Percentiles rank a stretch among this genome's conserved stretches.
Evolutionary conservation across 2,329 filamentous ascomycete genomes (phyloP).

Genomic region (Fusarium incarnatum): DNA sequence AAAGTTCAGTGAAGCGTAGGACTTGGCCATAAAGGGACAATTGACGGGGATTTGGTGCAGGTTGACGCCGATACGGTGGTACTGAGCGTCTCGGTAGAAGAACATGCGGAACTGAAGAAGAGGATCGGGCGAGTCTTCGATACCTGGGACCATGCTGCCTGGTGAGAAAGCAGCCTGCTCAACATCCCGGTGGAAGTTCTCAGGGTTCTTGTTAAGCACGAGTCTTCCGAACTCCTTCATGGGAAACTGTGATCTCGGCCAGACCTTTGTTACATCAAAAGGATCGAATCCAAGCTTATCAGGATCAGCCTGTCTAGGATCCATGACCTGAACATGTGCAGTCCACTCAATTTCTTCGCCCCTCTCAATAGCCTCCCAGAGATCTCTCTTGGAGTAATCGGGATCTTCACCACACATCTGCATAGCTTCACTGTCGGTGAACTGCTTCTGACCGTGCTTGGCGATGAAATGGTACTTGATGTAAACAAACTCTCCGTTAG

Average conservation of each 20-base stretch:
- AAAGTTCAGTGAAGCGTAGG: conserved; percentile 12
- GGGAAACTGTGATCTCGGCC: neutral
- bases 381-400: conserved; percentile 8
- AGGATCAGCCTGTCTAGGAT: conserved; percentile 10
- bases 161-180: conserved; percentile 9
- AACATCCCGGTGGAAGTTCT: conserved; percentile 18
- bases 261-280: conserved; percentile 11
- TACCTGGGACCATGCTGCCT: conserved; percentile 9
- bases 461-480: conserved; percentile 21
- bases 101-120: conserved; percentile 20
- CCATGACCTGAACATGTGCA: conserved; percentile 9
- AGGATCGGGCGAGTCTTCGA: conserved; percentile 15
- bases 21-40: conserved; percentile 14
- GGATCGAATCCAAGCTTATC: conserved; percentile 9
- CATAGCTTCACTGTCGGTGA: conserved; percentile 10
- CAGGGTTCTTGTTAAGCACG: conserved; percentile 12
- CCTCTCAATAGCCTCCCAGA: conserved; percentile 14
- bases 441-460: conserved; percentile 16
- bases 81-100: conserved; percentile 17
- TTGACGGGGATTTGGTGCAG: conserved; percentile 10
- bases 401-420: conserved; percentile 16
- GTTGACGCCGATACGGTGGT: conserved; percentile 4
- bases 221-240: conserved; percentile 20
- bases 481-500: conserved; percentile 9
- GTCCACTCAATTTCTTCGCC: conserved; percentile 19